These are phyloP conservation scores for Chloranthus sessilifolius DNA, from an alignment of 164 flowering plant species.

Conservation along the genomic window DNA sequence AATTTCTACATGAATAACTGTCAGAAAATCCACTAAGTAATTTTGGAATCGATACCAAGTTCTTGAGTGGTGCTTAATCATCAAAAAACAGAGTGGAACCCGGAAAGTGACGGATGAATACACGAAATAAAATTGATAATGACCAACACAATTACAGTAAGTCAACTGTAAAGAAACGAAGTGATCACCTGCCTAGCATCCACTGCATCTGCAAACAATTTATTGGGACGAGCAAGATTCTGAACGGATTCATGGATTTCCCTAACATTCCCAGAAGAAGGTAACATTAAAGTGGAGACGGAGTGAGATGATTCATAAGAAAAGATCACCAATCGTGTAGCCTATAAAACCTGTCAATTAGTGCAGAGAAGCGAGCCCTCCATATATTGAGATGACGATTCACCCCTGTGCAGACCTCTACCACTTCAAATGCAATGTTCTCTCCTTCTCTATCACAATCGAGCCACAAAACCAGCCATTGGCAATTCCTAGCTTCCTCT, in stretches of 20 bases:
- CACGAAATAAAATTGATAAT: too few species aligned
- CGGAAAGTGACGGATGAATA: too few species aligned
- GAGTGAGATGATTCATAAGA: background rate
- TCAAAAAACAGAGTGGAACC: too few species aligned
- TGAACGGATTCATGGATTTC: conserved; percentile 75
- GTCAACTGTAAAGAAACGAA: too few species aligned
- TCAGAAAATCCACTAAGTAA: too few species aligned
- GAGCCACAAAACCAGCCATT: conserved; percentile 95
- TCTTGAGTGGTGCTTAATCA: too few species aligned
- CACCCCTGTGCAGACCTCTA: conserved; percentile 66
- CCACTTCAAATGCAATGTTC: conserved; percentile 90
- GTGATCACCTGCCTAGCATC: conserved; percentile 80
- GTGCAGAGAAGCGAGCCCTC: conserved; percentile 92
- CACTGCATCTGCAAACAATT: conserved; percentile 83
- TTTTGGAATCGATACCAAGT: too few species aligned
- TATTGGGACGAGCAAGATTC: conserved; percentile 65
- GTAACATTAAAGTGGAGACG: too few species aligned
- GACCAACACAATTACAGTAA: too few species aligned
- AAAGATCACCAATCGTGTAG: background rate
- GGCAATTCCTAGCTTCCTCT: conserved; percentile 75
- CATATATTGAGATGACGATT: conserved; percentile 45
- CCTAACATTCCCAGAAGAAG: conserved; percentile 31
- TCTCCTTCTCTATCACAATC: conserved; percentile 99
- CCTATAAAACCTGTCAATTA: conserved; percentile 62
- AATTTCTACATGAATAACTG: too few species aligned